Conservation (phyloP, 805 yeast genomes). For the Yamadazyma tumulicola region DNA sequence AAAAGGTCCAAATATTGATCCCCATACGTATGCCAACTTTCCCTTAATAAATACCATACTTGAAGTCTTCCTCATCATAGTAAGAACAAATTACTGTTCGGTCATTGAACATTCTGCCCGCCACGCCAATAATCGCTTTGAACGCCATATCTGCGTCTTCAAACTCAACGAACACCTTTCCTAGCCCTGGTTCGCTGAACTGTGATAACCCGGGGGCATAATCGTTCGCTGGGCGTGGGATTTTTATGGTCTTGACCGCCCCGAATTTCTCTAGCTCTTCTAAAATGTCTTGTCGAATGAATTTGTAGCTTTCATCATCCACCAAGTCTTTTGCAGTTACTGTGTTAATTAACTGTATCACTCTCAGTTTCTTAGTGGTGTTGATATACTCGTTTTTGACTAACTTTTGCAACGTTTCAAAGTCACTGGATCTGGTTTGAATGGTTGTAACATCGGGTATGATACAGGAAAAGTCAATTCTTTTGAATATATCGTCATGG, state of each 20-base stretch:
- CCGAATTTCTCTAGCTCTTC: constrained; percentile 52
- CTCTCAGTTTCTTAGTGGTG: constrained; percentile 43
- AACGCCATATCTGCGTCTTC: constrained; percentile 47
- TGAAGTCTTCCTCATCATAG: constrained; percentile 58
- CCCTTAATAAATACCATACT: constrained; percentile 29
- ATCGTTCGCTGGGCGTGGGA: constrained; percentile 60
- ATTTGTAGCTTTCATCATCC: constrained; percentile 45
- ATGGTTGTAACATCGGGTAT: constrained; percentile 27
- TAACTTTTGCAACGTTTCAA: constrained; percentile 33
- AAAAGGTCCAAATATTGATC: background rate
- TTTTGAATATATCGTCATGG: constrained; percentile 12
- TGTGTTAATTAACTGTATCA: constrained; percentile 63
- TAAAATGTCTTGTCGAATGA: constrained; percentile 50
- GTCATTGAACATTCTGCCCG: constrained; percentile 66
- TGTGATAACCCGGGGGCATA: constrained; percentile 39
- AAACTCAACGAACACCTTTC: constrained; percentile 71
- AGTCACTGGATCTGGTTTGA: constrained; percentile 35
- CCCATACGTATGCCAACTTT: too few species aligned
- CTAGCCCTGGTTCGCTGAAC: constrained; percentile 54
- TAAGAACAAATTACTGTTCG: constrained; percentile 66
- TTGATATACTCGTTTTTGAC: constrained; percentile 35
- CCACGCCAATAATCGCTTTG: constrained; percentile 54
- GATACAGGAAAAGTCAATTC: constrained; percentile 34
- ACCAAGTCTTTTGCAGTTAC: constrained; percentile 62
- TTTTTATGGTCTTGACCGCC: constrained; percentile 47